These are phyloP conservation scores for Babesia caballi DNA, from an alignment of 169 alveolate genomes.

Conservation along the genomic window DNA sequence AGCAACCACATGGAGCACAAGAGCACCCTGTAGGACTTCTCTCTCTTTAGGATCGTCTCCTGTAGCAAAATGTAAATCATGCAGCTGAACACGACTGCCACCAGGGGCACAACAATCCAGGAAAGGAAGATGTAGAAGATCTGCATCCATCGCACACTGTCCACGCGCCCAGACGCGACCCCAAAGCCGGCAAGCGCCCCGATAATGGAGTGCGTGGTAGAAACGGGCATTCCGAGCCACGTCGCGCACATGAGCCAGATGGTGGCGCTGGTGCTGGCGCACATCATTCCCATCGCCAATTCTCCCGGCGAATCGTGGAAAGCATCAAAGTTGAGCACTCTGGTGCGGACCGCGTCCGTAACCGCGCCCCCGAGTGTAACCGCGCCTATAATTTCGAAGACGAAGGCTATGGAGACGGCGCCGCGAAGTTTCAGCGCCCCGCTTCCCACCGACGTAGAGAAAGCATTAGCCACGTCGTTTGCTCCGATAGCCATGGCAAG, in stretches of 20 bases:
- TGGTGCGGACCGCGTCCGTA: constrained; percentile 80
- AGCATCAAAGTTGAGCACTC: constrained; percentile 72
- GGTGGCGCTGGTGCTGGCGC: constrained; percentile 78
- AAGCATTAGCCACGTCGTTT: constrained; percentile 85
- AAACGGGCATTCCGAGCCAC: constrained; percentile 78
- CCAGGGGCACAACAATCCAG: constrained; percentile 77
- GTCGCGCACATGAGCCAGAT: constrained; percentile 80
- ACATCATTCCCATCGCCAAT: constrained; percentile 82
- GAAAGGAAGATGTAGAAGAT: constrained; percentile 71
- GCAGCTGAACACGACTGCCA: constrained; percentile 44
- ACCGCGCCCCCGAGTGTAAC: constrained; percentile 82
- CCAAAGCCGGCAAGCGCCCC: constrained; percentile 85
- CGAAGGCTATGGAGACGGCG: constrained; percentile 76
- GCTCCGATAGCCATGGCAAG: constrained; percentile 84
- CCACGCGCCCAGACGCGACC: constrained; percentile 73
- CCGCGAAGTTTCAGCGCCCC: constrained; percentile 71
- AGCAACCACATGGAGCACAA: constrained; percentile 26
- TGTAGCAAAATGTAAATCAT: constrained; percentile 48
- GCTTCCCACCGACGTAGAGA: constrained; percentile 82
- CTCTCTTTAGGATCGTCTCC: constrained; percentile 32
- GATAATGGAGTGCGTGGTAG: constrained; percentile 85
- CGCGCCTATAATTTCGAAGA: constrained; percentile 82
- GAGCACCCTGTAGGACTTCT: constrained; percentile 23
- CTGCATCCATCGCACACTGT: constrained; percentile 76
- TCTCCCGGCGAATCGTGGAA: constrained; percentile 76